These are phyloP conservation scores for Ophiostoma sp. DNA, from an alignment of 2,329 filamentous ascomycete genomes.

Conservation along the genomic window DNA sequence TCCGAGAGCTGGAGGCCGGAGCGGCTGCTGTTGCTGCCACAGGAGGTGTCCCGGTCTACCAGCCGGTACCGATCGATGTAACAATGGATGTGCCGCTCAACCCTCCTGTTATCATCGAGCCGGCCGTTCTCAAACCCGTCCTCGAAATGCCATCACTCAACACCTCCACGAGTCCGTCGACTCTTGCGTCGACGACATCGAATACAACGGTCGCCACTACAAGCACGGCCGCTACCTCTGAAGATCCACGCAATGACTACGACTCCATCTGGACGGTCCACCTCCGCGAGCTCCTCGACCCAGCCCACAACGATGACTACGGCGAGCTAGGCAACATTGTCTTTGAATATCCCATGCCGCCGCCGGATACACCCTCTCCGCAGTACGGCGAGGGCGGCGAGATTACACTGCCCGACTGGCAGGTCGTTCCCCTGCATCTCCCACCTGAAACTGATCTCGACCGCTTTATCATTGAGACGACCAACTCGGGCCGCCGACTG, in stretches of 20 bases:
- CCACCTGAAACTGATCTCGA: conserved; percentile 19
- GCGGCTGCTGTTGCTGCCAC: background rate
- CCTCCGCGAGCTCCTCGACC: conserved; percentile 15
- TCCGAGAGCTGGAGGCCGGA: background rate
- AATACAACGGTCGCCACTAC: too few species aligned
- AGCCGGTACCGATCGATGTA: background rate
- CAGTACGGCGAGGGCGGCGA: too few species aligned
- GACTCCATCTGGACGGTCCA: conserved; percentile 12
- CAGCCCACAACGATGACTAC: conserved; percentile 11
- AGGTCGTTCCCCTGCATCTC: conserved; percentile 20
- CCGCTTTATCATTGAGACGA: conserved; percentile 17
- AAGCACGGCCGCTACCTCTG: too few species aligned
- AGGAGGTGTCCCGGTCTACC: background rate
- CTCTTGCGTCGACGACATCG: too few species aligned
- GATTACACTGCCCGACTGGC: conserved; percentile 3
- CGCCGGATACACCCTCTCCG: background rate
- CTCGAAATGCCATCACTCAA: too few species aligned
- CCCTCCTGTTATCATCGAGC: too few species aligned
- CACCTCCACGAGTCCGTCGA: too few species aligned
- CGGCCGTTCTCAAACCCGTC: too few species aligned
- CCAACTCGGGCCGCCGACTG: conserved; percentile 13
- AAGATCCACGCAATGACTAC: background rate
- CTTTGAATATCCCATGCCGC: conserved; percentile 16
- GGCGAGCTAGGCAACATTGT: conserved; percentile 23
- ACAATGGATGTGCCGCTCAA: background rate